Conservation (phyloP, 148 eudicot genomes). For the Rhododendron henanense region DNA sequence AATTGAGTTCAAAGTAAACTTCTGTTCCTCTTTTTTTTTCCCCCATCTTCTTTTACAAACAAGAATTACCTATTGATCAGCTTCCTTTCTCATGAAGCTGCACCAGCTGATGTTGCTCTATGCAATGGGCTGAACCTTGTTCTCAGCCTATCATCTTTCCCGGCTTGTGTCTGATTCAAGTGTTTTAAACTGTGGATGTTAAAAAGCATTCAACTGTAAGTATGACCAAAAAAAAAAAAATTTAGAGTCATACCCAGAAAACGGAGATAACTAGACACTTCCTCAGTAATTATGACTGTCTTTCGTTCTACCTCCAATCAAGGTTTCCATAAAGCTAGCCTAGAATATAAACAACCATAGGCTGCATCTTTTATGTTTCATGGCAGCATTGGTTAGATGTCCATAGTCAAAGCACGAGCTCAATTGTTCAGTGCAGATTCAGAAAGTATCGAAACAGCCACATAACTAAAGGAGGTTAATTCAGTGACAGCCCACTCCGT, state of each 20-base stretch:
- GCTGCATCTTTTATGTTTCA: not conserved
- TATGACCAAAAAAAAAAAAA: not conserved
- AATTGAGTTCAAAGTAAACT: not conserved
- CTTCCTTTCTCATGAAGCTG: not conserved
- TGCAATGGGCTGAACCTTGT: not conserved
- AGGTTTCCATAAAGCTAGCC: not conserved
- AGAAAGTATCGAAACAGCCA: not conserved
- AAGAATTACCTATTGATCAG: not conserved
- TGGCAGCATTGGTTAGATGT: not conserved
- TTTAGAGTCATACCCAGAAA: not conserved
- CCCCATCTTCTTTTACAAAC: not conserved
- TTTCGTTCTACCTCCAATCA: not conserved
- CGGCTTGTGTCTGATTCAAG: not conserved
- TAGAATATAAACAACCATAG: not conserved
- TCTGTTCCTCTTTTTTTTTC: not conserved
- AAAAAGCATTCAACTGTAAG: not conserved
- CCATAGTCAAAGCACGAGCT: not conserved
- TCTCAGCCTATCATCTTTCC: not conserved
- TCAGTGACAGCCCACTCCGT: too few relatives aligned
- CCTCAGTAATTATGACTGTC: not conserved
- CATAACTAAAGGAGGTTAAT: not conserved
- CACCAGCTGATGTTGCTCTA: not conserved
- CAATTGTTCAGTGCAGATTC: not conserved
- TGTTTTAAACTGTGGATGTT: not conserved
- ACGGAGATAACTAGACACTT: not conserved